Base-by-base conservation (phyloP, 768 basidiomycete species). In the Lyophyllum shimeji region DNA sequence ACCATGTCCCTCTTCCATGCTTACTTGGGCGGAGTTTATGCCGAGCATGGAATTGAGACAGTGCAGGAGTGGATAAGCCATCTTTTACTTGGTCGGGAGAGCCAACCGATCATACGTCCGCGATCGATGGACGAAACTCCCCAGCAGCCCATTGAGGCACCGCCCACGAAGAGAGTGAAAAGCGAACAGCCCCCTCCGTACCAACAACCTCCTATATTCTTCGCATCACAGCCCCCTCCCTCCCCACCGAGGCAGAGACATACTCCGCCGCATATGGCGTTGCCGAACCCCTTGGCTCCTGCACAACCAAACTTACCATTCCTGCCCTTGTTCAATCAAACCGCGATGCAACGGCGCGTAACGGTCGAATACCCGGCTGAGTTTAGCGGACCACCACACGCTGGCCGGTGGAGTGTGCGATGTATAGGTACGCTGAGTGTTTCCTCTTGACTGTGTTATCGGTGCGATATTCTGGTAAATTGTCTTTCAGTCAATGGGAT, bases 261-360 rank as follows among this genome's bases (percentile, higher is more conserved):
- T 34, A 37, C 34, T 34, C 61, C 54, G 50, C 56, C 59, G 29
- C 59, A 57, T 51, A 58, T 53, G 43, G 12, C 64, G 24, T 63
- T 72, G 34, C 66, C 76, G 12, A 89, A 88, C 67, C 84, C 86
- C 27, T 65, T 86, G 49, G 75, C 84, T 24, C 84, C 85, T 15
- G 85, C 84, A n/a, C 82, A 82, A 63, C 85, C 84, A 2, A 72
- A 76, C 50, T 67, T 82, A 17, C 82, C 88, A 13, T 89, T 86
- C 68, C 70, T 91, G 37, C 84, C 89, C 0, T 64, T 87, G 27
- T 90, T 91, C 70, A 90, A 90, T 67, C 85, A 90, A 70, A 83
- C 81, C 2, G 87, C 87, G 43, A 70, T 75, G 45, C 88, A 89
- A 61, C 82, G 87, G 39, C 78, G 85, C 44, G 74, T 89, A 55